Conservation (phyloP, 2,329 filamentous ascomycete genomes). For the Claviceps cyperi region DNA sequence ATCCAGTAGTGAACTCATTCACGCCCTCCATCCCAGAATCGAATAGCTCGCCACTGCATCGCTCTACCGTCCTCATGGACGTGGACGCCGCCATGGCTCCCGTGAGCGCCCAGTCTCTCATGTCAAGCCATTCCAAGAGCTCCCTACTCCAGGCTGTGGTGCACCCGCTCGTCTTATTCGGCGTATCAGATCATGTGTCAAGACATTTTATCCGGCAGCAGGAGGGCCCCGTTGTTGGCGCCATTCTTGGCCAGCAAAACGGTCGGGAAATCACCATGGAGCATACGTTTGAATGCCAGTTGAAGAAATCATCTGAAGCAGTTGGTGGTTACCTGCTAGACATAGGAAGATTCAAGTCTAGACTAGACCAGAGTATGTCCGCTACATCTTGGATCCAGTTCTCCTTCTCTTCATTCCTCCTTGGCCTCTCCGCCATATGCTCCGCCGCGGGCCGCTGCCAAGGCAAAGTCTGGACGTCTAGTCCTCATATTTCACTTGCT, state of each 20-base stretch:
- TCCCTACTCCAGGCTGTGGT: slow-evolving; percentile 70
- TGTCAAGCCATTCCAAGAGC: slow-evolving; percentile 48
- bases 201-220: slow-evolving; percentile 70
- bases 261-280: slow-evolving; percentile 84
- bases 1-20: too few species aligned
- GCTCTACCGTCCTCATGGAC: neutral
- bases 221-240: slow-evolving; percentile 65
- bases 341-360: slow-evolving; percentile 55
- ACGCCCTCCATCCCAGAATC: too few species aligned
- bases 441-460: neutral
- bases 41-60: neutral
- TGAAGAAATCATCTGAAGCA: slow-evolving; percentile 25
- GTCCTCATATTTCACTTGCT: neutral
- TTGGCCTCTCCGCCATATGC: neutral
- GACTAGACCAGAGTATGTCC: slow-evolving; percentile 68
- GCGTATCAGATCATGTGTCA: slow-evolving; percentile 92
- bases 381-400: neutral
- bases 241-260: slow-evolving; percentile 81
- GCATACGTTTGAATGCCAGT: slow-evolving; percentile 76
- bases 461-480: neutral
- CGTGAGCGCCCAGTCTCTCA: slow-evolving; percentile 35
- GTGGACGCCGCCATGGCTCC: slow-evolving; percentile 6
- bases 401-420: neutral
- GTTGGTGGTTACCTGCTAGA: slow-evolving; percentile 50
- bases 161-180: slow-evolving; percentile 88